These are phyloP conservation scores for Alternaria angustiovoidea DNA, from an alignment of 2,329 filamentous ascomycete genomes.

Conservation along the genomic window DNA sequence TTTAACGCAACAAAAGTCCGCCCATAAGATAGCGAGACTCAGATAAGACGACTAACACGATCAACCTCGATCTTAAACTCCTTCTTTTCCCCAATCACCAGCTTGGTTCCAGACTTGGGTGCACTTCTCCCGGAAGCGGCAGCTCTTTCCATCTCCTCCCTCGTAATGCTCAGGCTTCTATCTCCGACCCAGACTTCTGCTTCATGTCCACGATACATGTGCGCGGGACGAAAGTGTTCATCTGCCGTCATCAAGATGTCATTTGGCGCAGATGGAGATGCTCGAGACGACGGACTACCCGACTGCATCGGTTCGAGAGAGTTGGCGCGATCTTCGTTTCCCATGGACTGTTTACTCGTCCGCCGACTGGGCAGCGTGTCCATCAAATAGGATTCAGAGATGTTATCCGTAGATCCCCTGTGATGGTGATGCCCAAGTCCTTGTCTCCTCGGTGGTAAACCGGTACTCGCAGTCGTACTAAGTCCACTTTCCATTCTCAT, in stretches of 20 bases:
- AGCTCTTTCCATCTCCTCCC: slow-evolving; percentile 24
- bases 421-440: neutral
- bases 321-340: neutral
- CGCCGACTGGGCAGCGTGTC: slow-evolving; percentile 13
- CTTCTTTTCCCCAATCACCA: slow-evolving; percentile 44
- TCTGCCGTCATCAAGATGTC: slow-evolving; percentile 20
- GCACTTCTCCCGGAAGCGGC: neutral
- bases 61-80: slow-evolving; percentile 42
- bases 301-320: neutral
- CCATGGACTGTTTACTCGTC: slow-evolving; percentile 12
- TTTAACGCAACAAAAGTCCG: neutral
- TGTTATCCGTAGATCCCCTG: slow-evolving; percentile 1
- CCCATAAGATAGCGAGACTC: neutral
- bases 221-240: slow-evolving; percentile 35
- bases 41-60: slow-evolving; percentile 24
- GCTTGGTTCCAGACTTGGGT: slow-evolving; percentile 22
- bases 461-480: neutral
- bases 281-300: slow-evolving; percentile 6
- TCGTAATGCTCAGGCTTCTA: slow-evolving; percentile 20
- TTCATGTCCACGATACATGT: slow-evolving; percentile 28
- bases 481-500: neutral
- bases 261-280: slow-evolving; percentile 10
- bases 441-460: neutral
- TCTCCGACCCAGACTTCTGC: slow-evolving; percentile 35
- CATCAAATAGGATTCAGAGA: slow-evolving; percentile 28